phyloP scores from a whole-genome alignment of 306 rosid genomes.

The Cicer yamashitae region DNA sequence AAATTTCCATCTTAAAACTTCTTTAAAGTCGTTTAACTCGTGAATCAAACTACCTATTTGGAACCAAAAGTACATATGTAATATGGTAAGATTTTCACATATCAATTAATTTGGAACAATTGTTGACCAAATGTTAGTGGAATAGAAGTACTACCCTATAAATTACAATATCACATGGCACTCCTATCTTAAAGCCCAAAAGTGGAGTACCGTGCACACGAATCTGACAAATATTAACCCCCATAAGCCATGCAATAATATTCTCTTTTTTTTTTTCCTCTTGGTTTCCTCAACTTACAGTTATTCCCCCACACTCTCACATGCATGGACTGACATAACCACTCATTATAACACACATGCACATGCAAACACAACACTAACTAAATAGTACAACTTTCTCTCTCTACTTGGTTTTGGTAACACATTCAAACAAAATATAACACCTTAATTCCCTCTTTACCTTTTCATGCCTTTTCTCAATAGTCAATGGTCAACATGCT shows the following conservation, averaged over 20 bases:
- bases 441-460: slow-evolving; percentile 11
- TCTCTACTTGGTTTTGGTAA: not conserved
- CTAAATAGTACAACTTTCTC: not conserved
- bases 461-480: slow-evolving; percentile 20
- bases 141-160: slow-evolving; percentile 42
- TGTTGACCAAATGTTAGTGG: slow-evolving; percentile 52
- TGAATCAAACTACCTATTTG: too few relatives aligned
- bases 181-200: slow-evolving; percentile 53
- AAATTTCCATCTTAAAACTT: too few relatives aligned
- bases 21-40: too few relatives aligned
- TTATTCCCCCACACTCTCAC: slow-evolving; percentile 71
- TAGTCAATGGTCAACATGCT: slow-evolving; percentile 21
- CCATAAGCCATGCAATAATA: slow-evolving; percentile 69
- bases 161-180: slow-evolving; percentile 56
- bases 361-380: slow-evolving; percentile 65
- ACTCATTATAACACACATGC: slow-evolving; percentile 90
- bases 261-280: slow-evolving; percentile 48
- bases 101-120: slow-evolving; percentile 4
- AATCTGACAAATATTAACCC: slow-evolving; percentile 64
- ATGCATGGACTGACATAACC: slow-evolving; percentile 85
- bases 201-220: slow-evolving; percentile 53
- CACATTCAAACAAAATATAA: slow-evolving; percentile 22
- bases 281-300: slow-evolving; percentile 53
- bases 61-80: too few relatives aligned
- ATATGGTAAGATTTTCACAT: too few relatives aligned